Conservation (phyloP, 768 basidiomycete species). For the Russula sp. region DNA sequence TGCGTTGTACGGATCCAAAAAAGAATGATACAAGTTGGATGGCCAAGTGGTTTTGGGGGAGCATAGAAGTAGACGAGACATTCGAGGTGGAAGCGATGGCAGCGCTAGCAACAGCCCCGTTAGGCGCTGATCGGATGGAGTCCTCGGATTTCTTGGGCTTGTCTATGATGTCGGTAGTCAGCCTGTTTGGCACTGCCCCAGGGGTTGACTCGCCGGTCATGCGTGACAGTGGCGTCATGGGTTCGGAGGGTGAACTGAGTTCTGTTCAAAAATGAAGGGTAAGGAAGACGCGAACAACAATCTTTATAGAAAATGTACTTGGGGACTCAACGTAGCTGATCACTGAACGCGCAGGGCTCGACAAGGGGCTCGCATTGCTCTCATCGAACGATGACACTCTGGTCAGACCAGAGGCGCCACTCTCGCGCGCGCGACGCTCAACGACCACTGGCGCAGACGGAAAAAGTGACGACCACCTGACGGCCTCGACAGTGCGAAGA, state of each 20-base stretch:
- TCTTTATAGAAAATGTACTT: background rate
- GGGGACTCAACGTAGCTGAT: conserved; percentile 7
- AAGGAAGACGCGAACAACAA: background rate
- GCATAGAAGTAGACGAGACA: background rate
- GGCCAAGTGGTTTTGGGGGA: background rate
- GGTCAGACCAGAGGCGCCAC: background rate
- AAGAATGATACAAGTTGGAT: conserved; percentile 13
- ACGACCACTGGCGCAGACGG: conserved; percentile 7
- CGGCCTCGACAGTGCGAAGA: background rate
- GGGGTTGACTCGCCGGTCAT: background rate
- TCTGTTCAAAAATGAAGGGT: background rate
- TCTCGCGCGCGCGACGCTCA: background rate
- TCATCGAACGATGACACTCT: background rate
- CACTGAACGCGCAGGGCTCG: conserved; percentile 4
- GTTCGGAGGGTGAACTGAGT: background rate
- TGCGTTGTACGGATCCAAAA: conserved; percentile 7
- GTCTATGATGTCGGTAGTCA: background rate
- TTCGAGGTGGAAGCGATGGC: background rate
- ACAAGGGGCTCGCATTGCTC: background rate
- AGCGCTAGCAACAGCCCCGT: background rate
- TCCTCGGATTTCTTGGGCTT: background rate
- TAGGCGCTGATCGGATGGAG: background rate
- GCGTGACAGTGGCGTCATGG: conserved; percentile 10
- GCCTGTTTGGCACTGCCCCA: background rate
- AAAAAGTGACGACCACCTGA: conserved; percentile 11